Base-by-base conservation (phyloP, 2,329 filamentous ascomycete genomes). In the Apiospora kogelbergensis region DNA sequence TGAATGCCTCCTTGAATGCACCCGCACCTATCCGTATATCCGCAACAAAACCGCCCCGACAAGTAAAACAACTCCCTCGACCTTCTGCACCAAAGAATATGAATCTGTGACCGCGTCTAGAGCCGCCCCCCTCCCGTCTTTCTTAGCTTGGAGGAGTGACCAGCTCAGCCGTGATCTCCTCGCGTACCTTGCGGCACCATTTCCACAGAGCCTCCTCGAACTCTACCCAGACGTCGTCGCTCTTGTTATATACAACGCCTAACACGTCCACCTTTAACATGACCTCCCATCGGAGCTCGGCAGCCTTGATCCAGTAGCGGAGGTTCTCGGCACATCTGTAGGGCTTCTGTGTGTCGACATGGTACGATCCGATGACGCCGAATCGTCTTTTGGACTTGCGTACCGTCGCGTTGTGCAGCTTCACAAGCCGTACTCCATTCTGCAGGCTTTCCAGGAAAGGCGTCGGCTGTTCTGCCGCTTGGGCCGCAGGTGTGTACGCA, bases 281-380 rank as follows among this genome's bases (percentile, higher is more conserved):
- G 46, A 95, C 88, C 81, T 98, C 96, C 91, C 95, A 99, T 68
- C 96, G 90, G 69, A 98, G 85, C 82, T 99, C 95, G 9, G 95
- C 94, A 1, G 95, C 96, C 83, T 99, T 99, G 81, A 93, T 88
- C 95, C 96, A 99, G 84, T 92, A 99, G 48, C 94, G 89, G 71
- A 99, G 85, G 79, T 99, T 99, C 74, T 99, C 96, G 3, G 95
- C 94, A 71, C 91, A 91, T 65, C 96, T 91, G 79, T 99, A 99
- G 0, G 96, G 96, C 81, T 98, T 98, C 70, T 90, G 91, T 11
- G 96, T 95, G 79, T 99, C 94, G n/a, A 90, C 91, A 79, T 98
- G 96, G 80, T 92, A 98, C 11, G 88, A 88, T 69, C 93, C 94
- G 77, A 99, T 98, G 71, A 93, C 89, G 67, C 95, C 94, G 78